phyloP scores from a whole-genome alignment of 83 land plant species.

The Diphasiastrum complanatum region DNA sequence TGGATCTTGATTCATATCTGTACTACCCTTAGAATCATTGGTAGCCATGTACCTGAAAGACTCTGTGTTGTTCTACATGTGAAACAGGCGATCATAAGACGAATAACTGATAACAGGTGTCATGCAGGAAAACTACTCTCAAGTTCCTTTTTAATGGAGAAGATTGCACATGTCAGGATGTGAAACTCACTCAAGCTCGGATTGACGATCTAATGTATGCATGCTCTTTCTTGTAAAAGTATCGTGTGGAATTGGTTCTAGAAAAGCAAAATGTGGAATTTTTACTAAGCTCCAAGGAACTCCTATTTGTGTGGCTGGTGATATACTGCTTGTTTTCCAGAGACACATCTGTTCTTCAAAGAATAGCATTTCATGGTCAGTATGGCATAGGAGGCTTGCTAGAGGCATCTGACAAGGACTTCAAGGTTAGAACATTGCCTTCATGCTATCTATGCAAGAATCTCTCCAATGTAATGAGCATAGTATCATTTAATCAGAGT shows the following conservation, averaged over 20 bases:
- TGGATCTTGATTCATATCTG: too few relatives aligned
- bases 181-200: constrained; percentile 16
- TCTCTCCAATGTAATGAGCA: too few relatives aligned
- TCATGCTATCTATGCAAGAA: too few relatives aligned
- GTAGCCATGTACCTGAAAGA: too few relatives aligned
- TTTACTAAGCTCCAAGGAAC: background rate
- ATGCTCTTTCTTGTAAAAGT: background rate
- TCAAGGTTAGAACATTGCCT: constrained; percentile 11
- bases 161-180: constrained; percentile 23
- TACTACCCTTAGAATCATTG: too few relatives aligned
- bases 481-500: too few relatives aligned
- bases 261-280: too few relatives aligned
- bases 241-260: background rate
- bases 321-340: background rate
- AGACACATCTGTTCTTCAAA: constrained; percentile 23
- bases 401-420: constrained; percentile 30
- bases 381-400: constrained; percentile 26
- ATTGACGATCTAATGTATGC: constrained; percentile 25
- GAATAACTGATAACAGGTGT: background rate
- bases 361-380: constrained; percentile 25
- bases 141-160: constrained; percentile 23
- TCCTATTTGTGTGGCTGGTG: background rate
- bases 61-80: too few relatives aligned
- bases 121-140: constrained; percentile 20
- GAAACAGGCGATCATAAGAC: too few relatives aligned